Conservation (phyloP, 108 stramenopile species). For the Parietichytrium sp. region DNA sequence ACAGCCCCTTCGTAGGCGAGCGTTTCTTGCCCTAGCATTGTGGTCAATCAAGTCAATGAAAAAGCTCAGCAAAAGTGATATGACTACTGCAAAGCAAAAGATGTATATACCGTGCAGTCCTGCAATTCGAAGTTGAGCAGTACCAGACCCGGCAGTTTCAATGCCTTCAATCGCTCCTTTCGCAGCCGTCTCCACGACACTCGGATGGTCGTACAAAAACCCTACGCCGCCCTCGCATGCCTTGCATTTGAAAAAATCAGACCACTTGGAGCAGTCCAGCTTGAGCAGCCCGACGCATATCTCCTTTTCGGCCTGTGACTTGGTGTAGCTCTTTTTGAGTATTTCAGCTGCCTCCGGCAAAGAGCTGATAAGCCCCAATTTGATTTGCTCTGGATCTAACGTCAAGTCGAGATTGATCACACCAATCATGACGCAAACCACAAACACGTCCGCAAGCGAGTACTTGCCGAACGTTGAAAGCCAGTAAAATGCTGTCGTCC, state of each 20-base stretch:
- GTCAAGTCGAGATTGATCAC: constrained; percentile 75
- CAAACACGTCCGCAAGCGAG: constrained; percentile 75
- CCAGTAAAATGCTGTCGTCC: constrained; percentile 63
- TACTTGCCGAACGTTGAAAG: constrained; percentile 75
- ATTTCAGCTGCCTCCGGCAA: constrained; percentile 61
- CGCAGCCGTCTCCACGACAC: constrained; percentile 61
- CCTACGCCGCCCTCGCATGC: constrained; percentile 63
- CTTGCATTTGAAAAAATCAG: constrained; percentile 52
- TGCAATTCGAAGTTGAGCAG: constrained; percentile 62
- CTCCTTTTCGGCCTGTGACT: constrained; percentile 15
- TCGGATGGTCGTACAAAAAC: constrained; percentile 64
- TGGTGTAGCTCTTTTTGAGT: constrained; percentile 51
- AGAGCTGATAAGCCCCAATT: constrained; percentile 60
- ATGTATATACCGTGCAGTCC: constrained; percentile 75
- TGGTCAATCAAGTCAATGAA: constrained; percentile 68
- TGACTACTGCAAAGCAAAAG: constrained; percentile 75
- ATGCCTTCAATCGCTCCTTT: constrained; percentile 63
- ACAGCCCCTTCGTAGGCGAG: background rate
- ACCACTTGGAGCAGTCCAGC: constrained; percentile 52
- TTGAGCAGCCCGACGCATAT: constrained; percentile 63
- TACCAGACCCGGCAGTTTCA: constrained; percentile 65
- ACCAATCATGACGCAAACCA: constrained; percentile 80
- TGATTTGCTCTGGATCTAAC: constrained; percentile 66
- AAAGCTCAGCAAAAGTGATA: constrained; percentile 71
- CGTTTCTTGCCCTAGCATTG: constrained; percentile 28